These are phyloP conservation scores for Ustilago nuda DNA, from an alignment of 1,284 basidiomycete species.

Conservation along the genomic window DNA sequence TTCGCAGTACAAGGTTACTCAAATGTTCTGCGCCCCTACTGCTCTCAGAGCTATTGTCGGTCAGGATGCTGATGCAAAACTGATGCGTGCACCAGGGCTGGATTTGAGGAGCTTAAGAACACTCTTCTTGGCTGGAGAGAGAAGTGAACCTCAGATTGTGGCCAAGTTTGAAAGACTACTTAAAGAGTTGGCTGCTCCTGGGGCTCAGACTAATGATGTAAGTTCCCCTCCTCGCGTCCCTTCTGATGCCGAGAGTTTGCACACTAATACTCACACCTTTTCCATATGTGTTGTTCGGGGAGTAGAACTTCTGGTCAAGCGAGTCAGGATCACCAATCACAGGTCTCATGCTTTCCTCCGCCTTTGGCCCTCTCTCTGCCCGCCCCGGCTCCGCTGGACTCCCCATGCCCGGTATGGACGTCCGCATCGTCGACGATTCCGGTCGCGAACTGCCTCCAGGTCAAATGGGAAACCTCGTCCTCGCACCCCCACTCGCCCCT, in stretches of 20 bases:
- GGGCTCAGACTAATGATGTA: slow-evolving; percentile 59
- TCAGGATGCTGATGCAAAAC: slow-evolving; percentile 54
- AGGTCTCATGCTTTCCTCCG: slow-evolving; percentile 52
- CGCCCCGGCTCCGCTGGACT: slow-evolving; percentile 62
- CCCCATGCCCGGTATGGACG: slow-evolving; percentile 65
- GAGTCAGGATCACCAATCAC: slow-evolving; percentile 65
- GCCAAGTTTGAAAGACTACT: slow-evolving; percentile 50
- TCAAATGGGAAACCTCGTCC: slow-evolving; percentile 66
- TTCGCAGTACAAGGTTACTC: slow-evolving; percentile 52
- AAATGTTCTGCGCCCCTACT: slow-evolving; percentile 61
- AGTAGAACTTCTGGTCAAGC: slow-evolving; percentile 62
- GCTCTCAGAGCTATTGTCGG: slow-evolving; percentile 63
- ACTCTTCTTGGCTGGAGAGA: slow-evolving; percentile 65
- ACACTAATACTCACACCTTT: background rate
- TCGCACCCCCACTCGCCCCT: slow-evolving; percentile 57
- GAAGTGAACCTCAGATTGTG: slow-evolving; percentile 63
- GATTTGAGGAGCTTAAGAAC: slow-evolving; percentile 54
- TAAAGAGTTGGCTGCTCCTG: slow-evolving; percentile 58
- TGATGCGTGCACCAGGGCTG: slow-evolving; percentile 58
- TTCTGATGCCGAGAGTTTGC: background rate
- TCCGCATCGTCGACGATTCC: slow-evolving; percentile 64
- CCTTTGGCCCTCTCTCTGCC: slow-evolving; percentile 46
- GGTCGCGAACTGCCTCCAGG: slow-evolving; percentile 56
- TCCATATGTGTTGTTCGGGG: background rate
- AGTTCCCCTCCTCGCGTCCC: background rate